Evolutionary conservation across 1,139 yeast genomes (phyloP), one percentile per base, ranked within the genome.

Genomic region (Debaryomyces psychrophilus): DNA sequence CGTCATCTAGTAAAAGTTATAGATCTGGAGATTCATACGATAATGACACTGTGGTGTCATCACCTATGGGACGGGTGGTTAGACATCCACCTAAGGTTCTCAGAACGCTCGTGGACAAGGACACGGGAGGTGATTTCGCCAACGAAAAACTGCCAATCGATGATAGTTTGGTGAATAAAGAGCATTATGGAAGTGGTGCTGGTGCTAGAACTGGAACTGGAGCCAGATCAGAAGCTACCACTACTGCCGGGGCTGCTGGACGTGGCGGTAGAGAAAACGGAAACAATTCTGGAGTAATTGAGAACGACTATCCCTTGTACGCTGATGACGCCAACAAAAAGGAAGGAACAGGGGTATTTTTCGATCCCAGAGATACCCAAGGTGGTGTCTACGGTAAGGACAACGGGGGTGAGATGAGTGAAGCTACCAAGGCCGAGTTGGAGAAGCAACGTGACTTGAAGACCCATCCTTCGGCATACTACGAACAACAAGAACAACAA

Each of bases 291-390:
- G 56, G 47, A 4, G 18, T 53, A 11, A 29, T 26, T 8, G 55
- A 53, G 15, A 68, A 69, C 54, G 44, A 50, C 14, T 44, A 57
- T 23, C 70, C 71, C 7, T 47, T 45, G 4, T 70, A 69, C 50
- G 60, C 61, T 28, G 60, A 67, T 44, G 70, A 64, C 27, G 70
- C 76, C 17, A 48, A 49, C 33, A 57, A 59, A 12, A 53, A 49
- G 8, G 49, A 58, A 35, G 77, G 76, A 17, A 50, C 60, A 5
- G 76, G 77, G 3, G 56, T 56, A 41, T 71, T 59, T 49, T 71
- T 60, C 48, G 67, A 69, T 46, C 75, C 76, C 8, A 62, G 54
- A 50, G 74, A 69, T 50, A 67, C 74, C 31, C 71, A 67, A 45
- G 72, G 70, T 18, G 69, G 71, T 12, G 48, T 57, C 37, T 64